Base-by-base conservation (phyloP, 73 alveolate genomes). In the Urostyla sp. region DNA sequence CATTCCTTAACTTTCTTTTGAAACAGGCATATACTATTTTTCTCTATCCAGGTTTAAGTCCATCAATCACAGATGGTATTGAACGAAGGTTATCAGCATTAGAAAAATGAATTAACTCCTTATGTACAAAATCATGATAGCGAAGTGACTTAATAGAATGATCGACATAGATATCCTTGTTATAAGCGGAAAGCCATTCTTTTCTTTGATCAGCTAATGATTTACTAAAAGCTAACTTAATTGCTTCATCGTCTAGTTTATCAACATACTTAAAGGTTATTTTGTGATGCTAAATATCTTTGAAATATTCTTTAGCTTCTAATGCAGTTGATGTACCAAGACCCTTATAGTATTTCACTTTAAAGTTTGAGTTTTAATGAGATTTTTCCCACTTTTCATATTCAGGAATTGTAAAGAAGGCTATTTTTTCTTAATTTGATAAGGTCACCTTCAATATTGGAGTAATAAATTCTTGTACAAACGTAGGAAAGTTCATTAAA, bases 331-430 rank as follows among this genome's bases (percentile, higher is more conserved):
- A 97, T 34, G 99, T 98, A 1, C 99, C 99, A 23, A 98, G 88
- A 66, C 99, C 99, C 94, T 98, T 98, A 95, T 98, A 98, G 95
- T 98, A 98, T 92, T 98, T 98, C 20, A 96, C 94, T 63, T 85
- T 95, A 89, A 87, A 98, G 75, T 94, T 93, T 49, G 63, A 67
- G 8, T 74, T 75, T 54, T 93, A 85, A 53, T 72, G 89, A 18
- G 72, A 75, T 49, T 90, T 85, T 55, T 75, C 88, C 98, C 99
- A 98, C 44, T 92, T 90, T 18, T 94, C 90, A 66, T 96, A 98
- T 85, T 98, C 99, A 50, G 94, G 93, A 54, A 96, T 92, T 8
- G 99, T 92, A 78, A 93, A 98, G 93, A 98, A 98, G 49, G 93
- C 88, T 23, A 81, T 67, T 0, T 92, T 63, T 56, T 94, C 92